Evolutionary conservation across 2,329 filamentous ascomycete species (phyloP).

Genomic region (Aspergillus ochraceoroseus): DNA sequence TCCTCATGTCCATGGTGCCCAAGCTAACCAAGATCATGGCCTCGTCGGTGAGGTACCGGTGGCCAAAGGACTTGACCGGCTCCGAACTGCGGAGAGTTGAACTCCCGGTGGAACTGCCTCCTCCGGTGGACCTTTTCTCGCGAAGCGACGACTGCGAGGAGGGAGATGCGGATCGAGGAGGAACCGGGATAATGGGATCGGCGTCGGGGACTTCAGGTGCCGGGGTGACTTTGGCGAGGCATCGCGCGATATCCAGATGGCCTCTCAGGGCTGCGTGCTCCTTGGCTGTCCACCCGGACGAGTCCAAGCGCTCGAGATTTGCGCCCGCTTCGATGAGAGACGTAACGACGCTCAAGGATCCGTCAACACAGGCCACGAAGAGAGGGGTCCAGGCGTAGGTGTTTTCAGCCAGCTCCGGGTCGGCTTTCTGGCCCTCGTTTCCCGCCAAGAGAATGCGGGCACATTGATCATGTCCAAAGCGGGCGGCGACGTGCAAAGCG

Average conservation of each 20-base stretch:
- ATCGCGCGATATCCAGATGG: conserved; percentile 72
- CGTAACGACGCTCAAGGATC: conserved; percentile 68
- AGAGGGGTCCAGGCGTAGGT: conserved; percentile 94
- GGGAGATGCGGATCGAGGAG: conserved; percentile 31
- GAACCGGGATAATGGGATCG: conserved; percentile 31
- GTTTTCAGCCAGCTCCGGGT: conserved; percentile 73
- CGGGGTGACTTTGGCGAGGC: conserved; percentile 57
- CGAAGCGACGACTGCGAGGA: conserved; percentile 41
- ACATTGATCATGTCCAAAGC: conserved; percentile 79
- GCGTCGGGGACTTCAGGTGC: conserved; percentile 34
- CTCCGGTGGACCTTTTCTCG: conserved; percentile 41
- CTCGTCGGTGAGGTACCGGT: conserved; percentile 85
- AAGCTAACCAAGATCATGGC: conserved; percentile 88
- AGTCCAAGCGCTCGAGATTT: conserved; percentile 68
- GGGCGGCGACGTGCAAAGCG: conserved; percentile 83
- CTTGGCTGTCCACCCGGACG: conserved; percentile 87
- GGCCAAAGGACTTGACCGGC: conserved; percentile 89
- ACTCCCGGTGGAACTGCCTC: conserved; percentile 38
- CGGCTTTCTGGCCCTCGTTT: conserved; percentile 62
- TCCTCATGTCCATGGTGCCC: conserved; percentile 90
- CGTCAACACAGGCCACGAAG: conserved; percentile 87
- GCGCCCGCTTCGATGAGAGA: conserved; percentile 74
- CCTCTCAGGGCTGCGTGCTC: conserved; percentile 90
- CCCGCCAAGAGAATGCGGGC: conserved; percentile 70
- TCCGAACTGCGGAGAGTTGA: conserved; percentile 51